A percentile compares a stretch with the other conserved stretches of the same genome.
Conservation (phyloP, 257 asterid species). For the Rehmannia glutinosa region DNA sequence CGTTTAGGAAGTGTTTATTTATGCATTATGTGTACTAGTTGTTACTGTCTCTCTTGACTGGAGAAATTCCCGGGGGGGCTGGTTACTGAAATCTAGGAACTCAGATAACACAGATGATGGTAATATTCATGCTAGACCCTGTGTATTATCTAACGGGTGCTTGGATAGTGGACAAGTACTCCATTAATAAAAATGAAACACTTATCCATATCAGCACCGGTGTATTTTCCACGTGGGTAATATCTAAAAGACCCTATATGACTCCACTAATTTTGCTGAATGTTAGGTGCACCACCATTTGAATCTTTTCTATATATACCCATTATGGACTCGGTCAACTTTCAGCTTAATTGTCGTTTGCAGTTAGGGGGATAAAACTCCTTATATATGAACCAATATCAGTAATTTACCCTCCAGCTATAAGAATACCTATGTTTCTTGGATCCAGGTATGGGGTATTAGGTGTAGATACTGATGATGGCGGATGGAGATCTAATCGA, state of each 20-base stretch:
- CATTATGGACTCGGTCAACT: not conserved
- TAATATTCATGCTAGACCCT: no score
- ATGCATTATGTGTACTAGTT: not conserved
- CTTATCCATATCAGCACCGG: not conserved
- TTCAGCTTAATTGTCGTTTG: not conserved
- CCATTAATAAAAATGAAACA: not conserved
- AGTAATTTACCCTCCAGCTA: slow-evolving; percentile 4
- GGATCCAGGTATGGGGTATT: not conserved
- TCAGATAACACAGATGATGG: not conserved
- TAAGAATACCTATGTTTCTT: not conserved
- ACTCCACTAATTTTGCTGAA: not conserved
- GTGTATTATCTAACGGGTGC: not conserved
- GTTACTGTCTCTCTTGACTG: not conserved
- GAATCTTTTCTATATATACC: not conserved
- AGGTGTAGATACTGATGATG: not conserved
- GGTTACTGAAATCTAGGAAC: slow-evolving; percentile 7
- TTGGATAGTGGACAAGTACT: not conserved
- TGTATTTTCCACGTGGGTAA: not conserved
- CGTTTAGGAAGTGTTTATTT: not conserved
- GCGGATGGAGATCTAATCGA: not conserved
- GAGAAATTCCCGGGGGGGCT: not conserved
- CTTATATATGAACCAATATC: not conserved
- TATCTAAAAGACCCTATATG: not conserved
- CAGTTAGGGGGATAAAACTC: not conserved
- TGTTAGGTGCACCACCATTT: not conserved